Percentiles rank a stretch among this genome's conserved stretches.
These are phyloP conservation scores for Aureobasidium lini DNA, from an alignment of 2,329 filamentous ascomycete species.

Conservation along the genomic window DNA sequence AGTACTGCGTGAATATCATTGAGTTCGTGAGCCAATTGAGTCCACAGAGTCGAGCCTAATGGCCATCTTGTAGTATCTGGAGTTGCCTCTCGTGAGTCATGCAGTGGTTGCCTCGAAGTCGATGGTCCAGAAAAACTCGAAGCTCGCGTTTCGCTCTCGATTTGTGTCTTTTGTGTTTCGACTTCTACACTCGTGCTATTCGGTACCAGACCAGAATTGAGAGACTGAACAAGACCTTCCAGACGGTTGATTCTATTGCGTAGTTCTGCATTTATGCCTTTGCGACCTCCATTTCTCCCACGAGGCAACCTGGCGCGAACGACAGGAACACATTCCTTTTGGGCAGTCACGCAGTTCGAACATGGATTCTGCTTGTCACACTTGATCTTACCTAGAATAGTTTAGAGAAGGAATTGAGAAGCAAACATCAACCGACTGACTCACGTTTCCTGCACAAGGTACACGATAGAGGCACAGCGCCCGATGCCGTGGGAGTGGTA, in stretches of 20 bases:
- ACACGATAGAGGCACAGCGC: slow-evolving; percentile 8
- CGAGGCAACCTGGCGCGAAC: slow-evolving; percentile 11
- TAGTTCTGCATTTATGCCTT: slow-evolving; percentile 6
- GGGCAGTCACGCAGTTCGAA: background rate
- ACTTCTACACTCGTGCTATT: background rate
- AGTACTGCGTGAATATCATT: slow-evolving; percentile 8
- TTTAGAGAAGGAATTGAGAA: background rate
- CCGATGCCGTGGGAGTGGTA: background rate
- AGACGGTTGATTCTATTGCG: slow-evolving; percentile 10
- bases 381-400: slow-evolving; percentile 8
- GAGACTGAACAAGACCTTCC: slow-evolving; percentile 10
- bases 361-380: slow-evolving; percentile 14
- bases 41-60: slow-evolving; percentile 8
- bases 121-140: background rate
- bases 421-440: background rate
- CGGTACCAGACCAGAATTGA: background rate
- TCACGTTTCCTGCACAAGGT: slow-evolving; percentile 10
- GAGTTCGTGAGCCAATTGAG: slow-evolving; percentile 2
- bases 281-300: slow-evolving; percentile 9
- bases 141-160: background rate
- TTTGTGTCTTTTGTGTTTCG: background rate
- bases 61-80: background rate
- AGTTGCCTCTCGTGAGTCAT: background rate
- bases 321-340: slow-evolving; percentile 9
- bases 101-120: background rate